Evolutionary conservation across 495 filamentous ascomycete species (phyloP).

Genomic region (Lepidopterella palustris): DNA sequence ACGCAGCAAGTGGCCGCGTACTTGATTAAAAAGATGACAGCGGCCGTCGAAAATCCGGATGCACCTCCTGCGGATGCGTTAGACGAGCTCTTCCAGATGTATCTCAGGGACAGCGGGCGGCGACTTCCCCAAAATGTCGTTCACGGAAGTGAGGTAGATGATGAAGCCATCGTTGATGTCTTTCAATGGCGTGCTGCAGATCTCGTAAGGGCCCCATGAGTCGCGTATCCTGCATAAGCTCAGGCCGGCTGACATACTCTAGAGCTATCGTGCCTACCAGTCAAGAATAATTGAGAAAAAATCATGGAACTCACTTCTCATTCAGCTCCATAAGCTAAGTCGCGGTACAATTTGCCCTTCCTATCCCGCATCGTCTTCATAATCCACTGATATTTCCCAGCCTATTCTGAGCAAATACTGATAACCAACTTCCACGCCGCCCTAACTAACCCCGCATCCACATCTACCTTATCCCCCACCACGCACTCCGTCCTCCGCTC

Average conservation of each 20-base stretch:
- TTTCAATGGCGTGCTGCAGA: conserved; percentile 43
- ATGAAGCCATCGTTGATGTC: conserved; percentile 38
- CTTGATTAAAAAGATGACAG: conserved; percentile 45
- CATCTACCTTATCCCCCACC: conserved; percentile 26
- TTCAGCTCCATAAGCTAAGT: conserved; percentile 43
- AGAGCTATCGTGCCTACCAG: conserved; percentile 40
- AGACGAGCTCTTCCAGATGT: conserved; percentile 29
- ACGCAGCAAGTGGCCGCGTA: conserved; percentile 45
- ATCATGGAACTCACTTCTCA: conserved; percentile 44
- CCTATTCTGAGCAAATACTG: conserved; percentile 45
- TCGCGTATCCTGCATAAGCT: not conserved
- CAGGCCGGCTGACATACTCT: not conserved
- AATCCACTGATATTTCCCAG: conserved; percentile 7
- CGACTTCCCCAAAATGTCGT: conserved; percentile 14
- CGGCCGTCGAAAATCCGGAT: conserved; percentile 31
- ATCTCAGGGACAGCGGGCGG: conserved; percentile 21
- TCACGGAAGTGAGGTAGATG: conserved; percentile 24
- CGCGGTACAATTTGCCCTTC: conserved; percentile 14
- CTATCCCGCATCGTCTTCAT: not conserved
- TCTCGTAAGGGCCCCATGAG: conserved; percentile 12
- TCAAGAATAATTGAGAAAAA: conserved; percentile 41
- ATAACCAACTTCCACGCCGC: conserved; percentile 40
- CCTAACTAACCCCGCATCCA: conserved; percentile 18
- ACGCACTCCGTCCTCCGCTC: conserved; percentile 30
- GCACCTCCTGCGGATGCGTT: conserved; percentile 26